phyloP scores from a whole-genome alignment of 257 asterid species.

The Petunia axillaris region DNA sequence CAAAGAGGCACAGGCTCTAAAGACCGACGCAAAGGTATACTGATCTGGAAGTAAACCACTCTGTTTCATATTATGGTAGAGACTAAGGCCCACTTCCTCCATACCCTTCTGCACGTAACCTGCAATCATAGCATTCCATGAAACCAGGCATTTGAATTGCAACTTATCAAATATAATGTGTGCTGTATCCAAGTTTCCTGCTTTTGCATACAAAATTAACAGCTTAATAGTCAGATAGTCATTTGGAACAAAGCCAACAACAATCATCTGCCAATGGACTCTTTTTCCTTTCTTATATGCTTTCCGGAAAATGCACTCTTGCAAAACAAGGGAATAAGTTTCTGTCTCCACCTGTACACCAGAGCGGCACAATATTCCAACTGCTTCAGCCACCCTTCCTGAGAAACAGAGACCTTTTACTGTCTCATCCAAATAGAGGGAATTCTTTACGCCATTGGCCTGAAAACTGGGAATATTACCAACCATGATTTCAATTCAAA shows the following conservation, averaged over 20 bases:
- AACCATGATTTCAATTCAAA: conserved; percentile 40
- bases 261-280: conserved; percentile 87
- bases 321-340: conserved; percentile 83
- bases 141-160: conserved; percentile 51
- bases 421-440: conserved; percentile 61
- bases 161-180: conserved; percentile 60
- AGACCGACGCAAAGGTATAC: conserved; percentile 81
- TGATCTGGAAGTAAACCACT: conserved; percentile 77
- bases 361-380: conserved; percentile 72
- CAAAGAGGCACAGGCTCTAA: conserved; percentile 91
- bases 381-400: conserved; percentile 84
- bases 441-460: conserved; percentile 52
- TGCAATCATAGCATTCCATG: conserved; percentile 87
- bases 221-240: conserved; percentile 80
- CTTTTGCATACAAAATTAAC: conserved; percentile 76
- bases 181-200: conserved; percentile 70
- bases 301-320: conserved; percentile 83
- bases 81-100: conserved; percentile 72
- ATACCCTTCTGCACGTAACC: conserved; percentile 83
- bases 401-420: conserved; percentile 80
- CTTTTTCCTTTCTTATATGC: conserved; percentile 70
- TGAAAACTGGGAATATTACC: conserved; percentile 79
- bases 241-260: conserved; percentile 66
- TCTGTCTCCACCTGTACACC: conserved; percentile 58
- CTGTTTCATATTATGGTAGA: conserved; percentile 69